Conservation (phyloP, 495 filamentous ascomycete genomes). For the Aspergillus homomorphus region DNA sequence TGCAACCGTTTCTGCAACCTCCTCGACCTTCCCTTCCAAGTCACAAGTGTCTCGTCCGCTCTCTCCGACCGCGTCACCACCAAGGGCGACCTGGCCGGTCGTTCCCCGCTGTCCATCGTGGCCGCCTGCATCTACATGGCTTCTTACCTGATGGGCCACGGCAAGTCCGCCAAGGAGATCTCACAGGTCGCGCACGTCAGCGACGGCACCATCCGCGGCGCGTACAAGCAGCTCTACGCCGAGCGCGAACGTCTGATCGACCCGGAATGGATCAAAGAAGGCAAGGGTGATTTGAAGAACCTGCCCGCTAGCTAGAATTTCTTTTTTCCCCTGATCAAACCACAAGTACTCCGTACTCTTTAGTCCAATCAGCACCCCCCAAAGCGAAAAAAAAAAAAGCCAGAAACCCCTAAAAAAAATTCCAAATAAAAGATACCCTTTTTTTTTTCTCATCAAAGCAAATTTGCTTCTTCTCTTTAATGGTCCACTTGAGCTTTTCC, state of each 20-base stretch:
- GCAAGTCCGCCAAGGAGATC: conserved; percentile 82
- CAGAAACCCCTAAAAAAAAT: conserved; percentile 3
- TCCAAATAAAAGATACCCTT: not conserved
- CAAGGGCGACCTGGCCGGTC: conserved; percentile 78
- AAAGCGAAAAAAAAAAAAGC: conserved; percentile 5
- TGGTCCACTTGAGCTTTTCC: no score
- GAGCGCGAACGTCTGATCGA: conserved; percentile 71
- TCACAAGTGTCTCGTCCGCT: conserved; percentile 67
- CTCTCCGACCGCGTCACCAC: conserved; percentile 71
- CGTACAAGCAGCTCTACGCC: conserved; percentile 82
- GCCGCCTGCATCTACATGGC: conserved; percentile 96
- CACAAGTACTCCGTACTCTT: not conserved
- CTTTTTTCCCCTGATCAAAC: not conserved
- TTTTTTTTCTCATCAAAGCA: no score
- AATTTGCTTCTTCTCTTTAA: no score
- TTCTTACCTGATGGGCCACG: conserved; percentile 73
- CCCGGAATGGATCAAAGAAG: conserved; percentile 67
- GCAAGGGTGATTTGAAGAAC: conserved; percentile 63
- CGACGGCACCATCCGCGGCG: conserved; percentile 92
- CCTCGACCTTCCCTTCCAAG: conserved; percentile 63
- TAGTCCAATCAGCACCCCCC: not conserved
- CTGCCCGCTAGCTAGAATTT: conserved; percentile 54
- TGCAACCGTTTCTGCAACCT: conserved; percentile 85
- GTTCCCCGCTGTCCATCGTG: conserved; percentile 90
- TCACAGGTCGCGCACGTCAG: conserved; percentile 77